Conservation (phyloP, 345 rosid genomes). For the Kernera saxatilis region DNA sequence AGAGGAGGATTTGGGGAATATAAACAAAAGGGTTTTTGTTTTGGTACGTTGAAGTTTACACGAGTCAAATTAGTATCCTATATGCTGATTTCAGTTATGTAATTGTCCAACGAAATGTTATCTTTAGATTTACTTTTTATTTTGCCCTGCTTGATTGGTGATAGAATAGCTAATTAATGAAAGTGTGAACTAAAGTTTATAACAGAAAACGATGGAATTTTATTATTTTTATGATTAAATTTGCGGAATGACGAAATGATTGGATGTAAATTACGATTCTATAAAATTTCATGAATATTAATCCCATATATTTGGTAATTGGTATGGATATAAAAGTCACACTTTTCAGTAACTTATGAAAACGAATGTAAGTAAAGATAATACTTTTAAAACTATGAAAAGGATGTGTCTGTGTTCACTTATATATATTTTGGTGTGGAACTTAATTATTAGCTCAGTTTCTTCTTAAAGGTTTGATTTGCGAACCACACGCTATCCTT, state of each 20-base stretch:
- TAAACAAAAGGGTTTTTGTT: constrained; percentile 29
- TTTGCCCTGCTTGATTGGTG: background rate
- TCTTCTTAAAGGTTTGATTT: constrained; percentile 25
- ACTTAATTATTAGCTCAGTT: constrained; percentile 23
- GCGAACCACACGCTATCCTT: constrained; percentile 29
- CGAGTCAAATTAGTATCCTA: constrained; percentile 1
- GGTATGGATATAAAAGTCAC: constrained; percentile 22
- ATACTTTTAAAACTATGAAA: constrained; percentile 19
- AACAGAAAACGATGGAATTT: background rate
- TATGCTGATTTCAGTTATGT: background rate
- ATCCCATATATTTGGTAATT: background rate
- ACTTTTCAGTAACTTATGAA: constrained; percentile 23
- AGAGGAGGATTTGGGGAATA: constrained; percentile 34
- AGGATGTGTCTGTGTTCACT: constrained; percentile 26
- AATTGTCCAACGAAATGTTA: background rate
- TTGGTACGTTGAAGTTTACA: constrained; percentile 26
- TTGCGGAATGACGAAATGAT: background rate
- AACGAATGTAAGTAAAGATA: constrained; percentile 25
- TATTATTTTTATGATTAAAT: background rate
- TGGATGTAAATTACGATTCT: background rate
- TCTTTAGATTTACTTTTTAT: background rate
- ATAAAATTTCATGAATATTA: background rate
- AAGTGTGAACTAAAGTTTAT: background rate
- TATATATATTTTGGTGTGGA: background rate
- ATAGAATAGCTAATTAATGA: background rate